Conservation (phyloP, 2,329 filamentous ascomycete genomes). For the Penicillium sp. region DNA sequence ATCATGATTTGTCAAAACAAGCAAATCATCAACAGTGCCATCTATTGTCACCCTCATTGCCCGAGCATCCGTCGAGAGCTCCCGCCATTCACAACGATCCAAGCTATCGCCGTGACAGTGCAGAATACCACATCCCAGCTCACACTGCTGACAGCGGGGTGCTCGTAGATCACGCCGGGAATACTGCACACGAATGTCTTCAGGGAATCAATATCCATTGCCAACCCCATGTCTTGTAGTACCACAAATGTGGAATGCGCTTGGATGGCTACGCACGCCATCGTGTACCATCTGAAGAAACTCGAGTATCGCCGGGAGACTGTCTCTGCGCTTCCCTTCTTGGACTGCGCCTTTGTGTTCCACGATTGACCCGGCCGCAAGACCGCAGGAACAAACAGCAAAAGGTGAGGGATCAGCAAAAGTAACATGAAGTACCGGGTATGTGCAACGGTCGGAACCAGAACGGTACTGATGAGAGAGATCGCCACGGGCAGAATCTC, state of each 20-base stretch:
- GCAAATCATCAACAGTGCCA: too few species aligned
- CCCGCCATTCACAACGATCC: constrained; percentile 7
- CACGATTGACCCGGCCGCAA: constrained; percentile 4
- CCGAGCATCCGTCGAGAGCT: constrained; percentile 7
- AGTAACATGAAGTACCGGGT: constrained; percentile 19
- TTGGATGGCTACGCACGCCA: constrained; percentile 25
- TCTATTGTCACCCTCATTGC: neutral
- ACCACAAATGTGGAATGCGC: constrained; percentile 14
- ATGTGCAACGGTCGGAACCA: constrained; percentile 16
- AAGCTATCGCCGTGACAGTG: constrained; percentile 17
- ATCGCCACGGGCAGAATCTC: constrained; percentile 11
- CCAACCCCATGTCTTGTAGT: constrained; percentile 11
- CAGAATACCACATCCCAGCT: constrained; percentile 56
- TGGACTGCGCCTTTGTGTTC: neutral
- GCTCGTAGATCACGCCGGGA: constrained; percentile 48
- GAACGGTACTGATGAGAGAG: constrained; percentile 15
- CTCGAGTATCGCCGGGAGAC: constrained; percentile 6
- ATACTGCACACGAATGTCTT: constrained; percentile 31
- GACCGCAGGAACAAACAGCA: constrained; percentile 20
- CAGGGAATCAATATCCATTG: neutral
- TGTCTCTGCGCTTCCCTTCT: neutral
- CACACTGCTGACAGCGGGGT: constrained; percentile 53
- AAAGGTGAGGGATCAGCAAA: constrained; percentile 18
- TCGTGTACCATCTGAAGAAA: constrained; percentile 25
- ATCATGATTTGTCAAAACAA: too few species aligned